Evolutionary conservation across 768 basidiomycete genomes (phyloP).

Genomic region (Mycena pura): DNA sequence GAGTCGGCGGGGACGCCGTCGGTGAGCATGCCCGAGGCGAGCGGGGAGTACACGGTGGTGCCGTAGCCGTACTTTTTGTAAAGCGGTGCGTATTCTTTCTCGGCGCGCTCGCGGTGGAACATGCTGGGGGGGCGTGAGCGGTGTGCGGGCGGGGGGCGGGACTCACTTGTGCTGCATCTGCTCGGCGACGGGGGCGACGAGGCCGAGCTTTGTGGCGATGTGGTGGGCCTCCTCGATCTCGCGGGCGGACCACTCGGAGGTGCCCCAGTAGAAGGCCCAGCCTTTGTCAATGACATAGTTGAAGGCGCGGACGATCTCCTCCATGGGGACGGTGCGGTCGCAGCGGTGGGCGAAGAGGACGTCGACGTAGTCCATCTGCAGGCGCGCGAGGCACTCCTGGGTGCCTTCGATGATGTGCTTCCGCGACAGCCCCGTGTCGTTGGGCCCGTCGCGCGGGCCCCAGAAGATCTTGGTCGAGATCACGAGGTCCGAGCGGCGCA

Average conservation of each 20-base stretch:
- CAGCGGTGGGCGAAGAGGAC: constrained; percentile 75
- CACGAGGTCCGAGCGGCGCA: constrained; percentile 71
- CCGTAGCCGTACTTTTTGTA: constrained; percentile 76
- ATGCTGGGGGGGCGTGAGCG: constrained; percentile 50
- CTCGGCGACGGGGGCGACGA: constrained; percentile 76
- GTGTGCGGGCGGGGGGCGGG: neutral
- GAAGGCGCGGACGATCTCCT: constrained; percentile 84
- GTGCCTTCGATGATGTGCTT: constrained; percentile 82
- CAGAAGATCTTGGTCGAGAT: constrained; percentile 87
- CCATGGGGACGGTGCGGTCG: constrained; percentile 68
- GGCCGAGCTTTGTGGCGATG: constrained; percentile 68
- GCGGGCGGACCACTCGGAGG: constrained; percentile 77
- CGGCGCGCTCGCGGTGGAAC: constrained; percentile 82
- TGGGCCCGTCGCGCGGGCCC: constrained; percentile 66
- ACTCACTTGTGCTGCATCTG: constrained; percentile 76
- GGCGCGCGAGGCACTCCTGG: constrained; percentile 66
- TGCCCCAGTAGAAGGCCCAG: constrained; percentile 79
- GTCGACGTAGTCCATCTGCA: constrained; percentile 79
- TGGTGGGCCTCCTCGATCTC: constrained; percentile 73
- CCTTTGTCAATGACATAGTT: constrained; percentile 78
- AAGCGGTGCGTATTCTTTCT: constrained; percentile 76
- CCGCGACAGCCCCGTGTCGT: constrained; percentile 60
- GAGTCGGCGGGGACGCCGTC: constrained; percentile 56
- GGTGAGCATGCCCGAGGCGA: constrained; percentile 69
- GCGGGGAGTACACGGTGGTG: constrained; percentile 77